Percentiles rank a stretch among this genome's conserved stretches.
Conservation (phyloP, 1,284 basidiomycete genomes). For the Vanrija sp. region DNA sequence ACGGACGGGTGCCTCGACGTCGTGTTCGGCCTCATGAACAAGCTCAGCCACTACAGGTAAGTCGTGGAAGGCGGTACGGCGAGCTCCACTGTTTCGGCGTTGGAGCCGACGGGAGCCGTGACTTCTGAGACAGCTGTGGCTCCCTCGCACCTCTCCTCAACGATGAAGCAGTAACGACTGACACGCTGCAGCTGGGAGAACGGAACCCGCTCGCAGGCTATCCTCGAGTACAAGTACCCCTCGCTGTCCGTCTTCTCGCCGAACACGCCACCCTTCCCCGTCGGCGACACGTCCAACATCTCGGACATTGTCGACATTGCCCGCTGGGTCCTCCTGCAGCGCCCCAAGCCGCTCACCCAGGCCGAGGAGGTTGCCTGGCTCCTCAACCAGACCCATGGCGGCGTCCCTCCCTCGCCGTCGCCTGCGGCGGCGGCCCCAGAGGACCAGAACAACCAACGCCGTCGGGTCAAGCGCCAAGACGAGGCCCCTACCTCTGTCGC, state of each 20-base stretch:
- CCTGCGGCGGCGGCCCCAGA: neutral
- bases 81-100: no score
- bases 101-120: no score
- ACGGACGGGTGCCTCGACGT: conserved; percentile 3
- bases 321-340: neutral
- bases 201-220: conserved; percentile 68
- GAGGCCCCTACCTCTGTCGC: neutral
- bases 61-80: neutral
- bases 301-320: neutral
- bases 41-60: conserved; percentile 13
- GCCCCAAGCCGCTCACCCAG: neutral
- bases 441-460: neutral
- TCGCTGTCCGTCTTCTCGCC: conserved; percentile 60
- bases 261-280: conserved; percentile 22
- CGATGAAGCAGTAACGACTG: no score
- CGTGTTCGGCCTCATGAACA: conserved; percentile 32
- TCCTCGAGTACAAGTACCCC: conserved; percentile 65
- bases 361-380: neutral
- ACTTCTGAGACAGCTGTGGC: no score
- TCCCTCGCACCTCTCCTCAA: no score
- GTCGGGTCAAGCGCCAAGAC: conserved; percentile 6
- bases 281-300: neutral
- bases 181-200: conserved; percentile 66
- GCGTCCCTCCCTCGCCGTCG: no score
- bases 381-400: no score